Percentiles rank a stretch among this genome's conserved stretches.
Evolutionary conservation across 768 basidiomycete genomes (phyloP).

Genomic region (Wakefieldia striispora): DNA sequence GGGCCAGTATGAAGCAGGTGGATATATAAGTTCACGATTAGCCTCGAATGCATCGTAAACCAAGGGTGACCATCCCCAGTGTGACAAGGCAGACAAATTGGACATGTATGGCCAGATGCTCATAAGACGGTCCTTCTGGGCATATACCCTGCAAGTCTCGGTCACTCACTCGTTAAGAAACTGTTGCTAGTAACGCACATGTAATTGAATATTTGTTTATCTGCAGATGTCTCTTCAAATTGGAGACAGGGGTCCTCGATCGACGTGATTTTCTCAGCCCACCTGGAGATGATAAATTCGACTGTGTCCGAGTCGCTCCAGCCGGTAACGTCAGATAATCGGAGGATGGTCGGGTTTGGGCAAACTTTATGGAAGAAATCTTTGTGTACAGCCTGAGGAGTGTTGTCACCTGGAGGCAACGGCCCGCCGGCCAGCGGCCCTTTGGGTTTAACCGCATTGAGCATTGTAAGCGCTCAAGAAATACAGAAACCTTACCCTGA

Average conservation of each 20-base stretch:
- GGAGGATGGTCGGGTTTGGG: slow-evolving; percentile 33
- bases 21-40: slow-evolving; percentile 19
- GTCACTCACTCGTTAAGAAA: background rate
- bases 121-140: slow-evolving; percentile 28
- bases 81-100: slow-evolving; percentile 31
- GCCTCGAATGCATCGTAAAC: slow-evolving; percentile 28
- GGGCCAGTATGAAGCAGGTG: slow-evolving; percentile 11
- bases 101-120: slow-evolving; percentile 34
- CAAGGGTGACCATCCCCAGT: slow-evolving; percentile 36
- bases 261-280: slow-evolving; percentile 32
- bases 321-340: slow-evolving; percentile 24
- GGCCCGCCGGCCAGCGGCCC: slow-evolving; percentile 40
- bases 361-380: slow-evolving; percentile 40
- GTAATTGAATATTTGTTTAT: slow-evolving; percentile 17
- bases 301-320: slow-evolving; percentile 25
- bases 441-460: slow-evolving; percentile 2
- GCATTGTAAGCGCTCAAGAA: background rate
- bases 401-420: slow-evolving; percentile 28
- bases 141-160: slow-evolving; percentile 25
- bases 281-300: slow-evolving; percentile 31
- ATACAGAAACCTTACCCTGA: slow-evolving; percentile 22
- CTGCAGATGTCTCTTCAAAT: slow-evolving; percentile 22
- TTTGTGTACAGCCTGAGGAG: slow-evolving; percentile 34
- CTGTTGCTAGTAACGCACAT: slow-evolving; percentile 7
- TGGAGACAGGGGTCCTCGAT: slow-evolving; percentile 40